Evolutionary conservation across 2,329 filamentous ascomycete genomes (phyloP), one percentile per base, ranked within the genome.

Genomic region (Dactylellina drechsleri): DNA sequence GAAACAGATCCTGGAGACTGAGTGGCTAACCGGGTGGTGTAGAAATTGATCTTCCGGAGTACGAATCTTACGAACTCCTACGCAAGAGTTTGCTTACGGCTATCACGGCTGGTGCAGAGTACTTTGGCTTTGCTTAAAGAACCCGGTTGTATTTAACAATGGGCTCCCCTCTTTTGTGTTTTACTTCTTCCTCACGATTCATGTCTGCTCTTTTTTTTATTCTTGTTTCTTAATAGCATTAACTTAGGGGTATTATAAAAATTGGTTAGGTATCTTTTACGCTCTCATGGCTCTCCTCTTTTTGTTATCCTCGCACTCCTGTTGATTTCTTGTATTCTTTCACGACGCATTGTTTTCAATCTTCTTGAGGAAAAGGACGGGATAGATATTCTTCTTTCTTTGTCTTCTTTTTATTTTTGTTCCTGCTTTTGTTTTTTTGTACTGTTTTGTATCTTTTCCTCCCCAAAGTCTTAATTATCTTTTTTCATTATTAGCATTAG

Each of bases 41-140:
- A 74, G 82, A 97, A 99, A 85, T 99, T 81, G 95, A 99, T 84
- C 88, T 99, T 79, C 95, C 95, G 49, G 95, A 99, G 84, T 99
- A 99, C 81, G 95, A 98, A 80, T 96, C 89, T 82, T 99, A 99
- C 83, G 95, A 99, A 80, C 86, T 87, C 79, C 87, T 99, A 76
- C 90, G 95, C 77, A 89, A 91, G 80, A 93, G 95, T 81, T 84
- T 99, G 74, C 90, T 96, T 82, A 98, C 93, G 79, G 95, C 95
- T 77, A 97, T 99, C 83, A 99, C 95, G n/a, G 90, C 93, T 78
- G 95, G 95, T 79, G 95, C 93, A 84, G 94, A 98, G 82, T 98
- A 91, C 82, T 99, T 99, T 82, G 95, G 95, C 76, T 98, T 99
- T 83, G 94, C 95, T 79, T 98, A 90, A 85, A 64, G 43, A 66